These are phyloP conservation scores for Cadophora sp. DNA, from an alignment of 2,329 filamentous ascomycete genomes.

Conservation along the genomic window DNA sequence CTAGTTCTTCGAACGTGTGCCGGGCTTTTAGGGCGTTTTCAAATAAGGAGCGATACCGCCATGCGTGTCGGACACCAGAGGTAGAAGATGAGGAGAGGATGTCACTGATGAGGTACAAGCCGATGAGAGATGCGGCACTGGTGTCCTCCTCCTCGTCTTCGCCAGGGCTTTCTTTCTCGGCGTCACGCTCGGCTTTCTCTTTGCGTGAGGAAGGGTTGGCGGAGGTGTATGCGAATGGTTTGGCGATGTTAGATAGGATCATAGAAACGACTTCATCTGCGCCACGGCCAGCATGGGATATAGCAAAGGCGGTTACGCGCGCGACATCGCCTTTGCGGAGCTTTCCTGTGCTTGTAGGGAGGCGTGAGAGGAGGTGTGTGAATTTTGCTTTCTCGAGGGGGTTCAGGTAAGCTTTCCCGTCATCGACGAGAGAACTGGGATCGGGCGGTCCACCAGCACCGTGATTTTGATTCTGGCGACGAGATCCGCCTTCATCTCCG, in stretches of 20 bases:
- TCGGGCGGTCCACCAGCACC: constrained; percentile 52
- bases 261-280: constrained; percentile 92
- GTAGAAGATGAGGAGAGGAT: constrained; percentile 70
- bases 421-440: constrained; percentile 38
- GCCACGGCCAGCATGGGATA: constrained; percentile 83
- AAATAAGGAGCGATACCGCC: constrained; percentile 72
- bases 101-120: constrained; percentile 78
- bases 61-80: constrained; percentile 69
- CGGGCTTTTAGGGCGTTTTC: constrained; percentile 65
- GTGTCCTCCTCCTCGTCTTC: constrained; percentile 64
- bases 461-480: constrained; percentile 50
- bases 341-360: constrained; percentile 77
- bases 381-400: constrained; percentile 86
- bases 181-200: constrained; percentile 46
- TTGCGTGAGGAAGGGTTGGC: constrained; percentile 66
- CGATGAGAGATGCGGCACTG: constrained; percentile 78
- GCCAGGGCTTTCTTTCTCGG: constrained; percentile 44
- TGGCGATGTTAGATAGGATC: constrained; percentile 81
- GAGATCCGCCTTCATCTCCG: constrained; percentile 54
- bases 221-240: constrained; percentile 75
- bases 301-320: constrained; percentile 84
- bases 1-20: constrained; percentile 68
- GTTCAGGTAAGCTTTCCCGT: constrained; percentile 68
- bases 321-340: constrained; percentile 87
- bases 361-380: constrained; percentile 79